Evolutionary conservation across 352 stramenopile species (phyloP).

Genomic region (Thraustochytrium sp.): DNA sequence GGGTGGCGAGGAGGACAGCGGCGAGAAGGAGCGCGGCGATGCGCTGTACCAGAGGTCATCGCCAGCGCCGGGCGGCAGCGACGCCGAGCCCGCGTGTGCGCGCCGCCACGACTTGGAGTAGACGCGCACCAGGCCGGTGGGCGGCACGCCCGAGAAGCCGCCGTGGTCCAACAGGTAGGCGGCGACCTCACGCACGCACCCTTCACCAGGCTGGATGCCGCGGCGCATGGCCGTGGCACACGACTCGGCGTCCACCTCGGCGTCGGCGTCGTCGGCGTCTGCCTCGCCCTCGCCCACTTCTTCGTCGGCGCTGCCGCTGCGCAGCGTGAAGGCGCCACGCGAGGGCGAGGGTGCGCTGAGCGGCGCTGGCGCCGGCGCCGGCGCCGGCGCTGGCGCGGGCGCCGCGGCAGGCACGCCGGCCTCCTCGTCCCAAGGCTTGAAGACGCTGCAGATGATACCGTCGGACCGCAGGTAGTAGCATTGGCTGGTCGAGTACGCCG

Average conservation of each 20-base stretch:
- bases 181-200: slow-evolving; percentile 40
- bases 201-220: slow-evolving; percentile 8
- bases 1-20: not conserved
- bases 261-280: too few species aligned
- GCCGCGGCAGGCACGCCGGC: not conserved
- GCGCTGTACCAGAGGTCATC: not conserved
- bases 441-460: not conserved
- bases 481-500: not conserved
- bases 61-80: not conserved
- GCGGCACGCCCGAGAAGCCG: slow-evolving; percentile 23
- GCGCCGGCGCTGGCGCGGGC: too few species aligned
- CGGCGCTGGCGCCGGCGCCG: too few species aligned
- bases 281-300: not conserved
- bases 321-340: too few species aligned
- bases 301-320: not conserved
- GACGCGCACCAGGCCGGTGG: slow-evolving; percentile 14
- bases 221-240: not conserved
- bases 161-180: slow-evolving; percentile 45
- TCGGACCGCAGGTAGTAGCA: slow-evolving; percentile 32
- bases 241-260: not conserved
- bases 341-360: too few species aligned
- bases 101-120: not conserved
- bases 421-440: slow-evolving; percentile 32
- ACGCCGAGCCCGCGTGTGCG: not conserved
- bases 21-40: not conserved